These are phyloP conservation scores for Pulicaria dysenterica DNA, from an alignment of 129 eudicot species.

Conservation along the genomic window DNA sequence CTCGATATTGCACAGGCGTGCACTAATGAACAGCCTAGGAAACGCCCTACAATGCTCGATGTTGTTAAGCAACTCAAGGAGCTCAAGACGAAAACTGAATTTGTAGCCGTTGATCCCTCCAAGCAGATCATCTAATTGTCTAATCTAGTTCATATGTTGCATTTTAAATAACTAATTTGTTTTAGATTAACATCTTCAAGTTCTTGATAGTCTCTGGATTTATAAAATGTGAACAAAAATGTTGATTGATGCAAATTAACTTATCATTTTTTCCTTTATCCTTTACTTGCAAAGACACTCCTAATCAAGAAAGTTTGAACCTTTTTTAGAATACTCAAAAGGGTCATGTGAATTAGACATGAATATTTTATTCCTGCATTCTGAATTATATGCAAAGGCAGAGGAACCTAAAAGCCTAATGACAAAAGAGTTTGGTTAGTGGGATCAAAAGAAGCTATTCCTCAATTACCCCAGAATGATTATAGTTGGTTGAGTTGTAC, in stretches of 20 bases:
- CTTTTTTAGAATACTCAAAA: background rate
- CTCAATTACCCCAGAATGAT: slow-evolving; percentile 38
- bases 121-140: slow-evolving; percentile 18
- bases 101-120: slow-evolving; percentile 23
- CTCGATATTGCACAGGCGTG: slow-evolving; percentile 71
- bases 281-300: background rate
- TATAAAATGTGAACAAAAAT: slow-evolving; percentile 13
- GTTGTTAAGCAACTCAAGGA: slow-evolving; percentile 77
- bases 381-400: slow-evolving; percentile 30
- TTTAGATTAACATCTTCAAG: slow-evolving; percentile 18
- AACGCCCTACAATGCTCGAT: slow-evolving; percentile 81
- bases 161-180: slow-evolving; percentile 22
- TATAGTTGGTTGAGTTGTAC: slow-evolving; percentile 74
- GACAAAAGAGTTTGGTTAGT: slow-evolving; percentile 42
- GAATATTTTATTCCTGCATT: background rate
- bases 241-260: slow-evolving; percentile 11
- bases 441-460: slow-evolving; percentile 21
- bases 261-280: background rate
- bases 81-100: slow-evolving; percentile 40
- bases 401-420: slow-evolving; percentile 28
- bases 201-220: slow-evolving; percentile 14
- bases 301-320: no score
- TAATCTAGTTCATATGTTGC: slow-evolving; percentile 28
- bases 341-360: background rate
- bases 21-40: slow-evolving; percentile 76